Base-by-base conservation (phyloP, 2,329 filamentous ascomycete genomes). In the Fusarium oxysporum region DNA sequence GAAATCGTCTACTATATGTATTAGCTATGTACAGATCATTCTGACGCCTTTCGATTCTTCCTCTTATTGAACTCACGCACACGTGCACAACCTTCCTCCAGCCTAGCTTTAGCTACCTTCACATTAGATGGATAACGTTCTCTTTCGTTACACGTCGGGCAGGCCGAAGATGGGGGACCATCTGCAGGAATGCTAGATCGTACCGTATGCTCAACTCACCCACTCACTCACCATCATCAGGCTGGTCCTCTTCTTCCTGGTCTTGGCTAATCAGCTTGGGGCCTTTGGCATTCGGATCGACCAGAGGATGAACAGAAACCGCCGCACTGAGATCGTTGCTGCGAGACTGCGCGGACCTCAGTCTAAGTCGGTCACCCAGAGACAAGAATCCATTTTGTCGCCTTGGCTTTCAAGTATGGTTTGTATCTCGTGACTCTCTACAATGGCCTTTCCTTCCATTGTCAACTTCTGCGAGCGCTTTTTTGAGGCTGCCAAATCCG, bases 11-110 rank as follows among this genome's bases (percentile, higher is more conserved):
- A 25, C 8, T 4, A 3, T 13, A 16, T 21, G 6, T 14, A 8
- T 51, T 8, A 35, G 32, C 3, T 8, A 21, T 35, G 3, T 6
- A 0, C 23, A 1, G 0, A 6, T 21, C 32, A 51, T 5, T 51
- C 6, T 25, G 2, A 6, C 6, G 6, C n/a, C 32, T 2, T 25
- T 21, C 6, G 2, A 21, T 21, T 1, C 1, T 8, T 25, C 8
- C 4, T 25, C 17, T 11, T 3, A 19, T 21, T 13, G 2, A 33
- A 50, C 17, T 35, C 12, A 35, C 48, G 3, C 8, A 21, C 8
- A 2, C 6, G 8, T 35, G 3, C 12, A 51, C 8, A 0, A 6
- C 21, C 3, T 25, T 51, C 14, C 7, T 33, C 48, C 5, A 25
- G 12, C 12, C 2, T 4, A 35, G 33, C n/a, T 1, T 10, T 6